phyloP scores from a whole-genome alignment of 306 rosid genomes.

The Crotalaria pallida region DNA sequence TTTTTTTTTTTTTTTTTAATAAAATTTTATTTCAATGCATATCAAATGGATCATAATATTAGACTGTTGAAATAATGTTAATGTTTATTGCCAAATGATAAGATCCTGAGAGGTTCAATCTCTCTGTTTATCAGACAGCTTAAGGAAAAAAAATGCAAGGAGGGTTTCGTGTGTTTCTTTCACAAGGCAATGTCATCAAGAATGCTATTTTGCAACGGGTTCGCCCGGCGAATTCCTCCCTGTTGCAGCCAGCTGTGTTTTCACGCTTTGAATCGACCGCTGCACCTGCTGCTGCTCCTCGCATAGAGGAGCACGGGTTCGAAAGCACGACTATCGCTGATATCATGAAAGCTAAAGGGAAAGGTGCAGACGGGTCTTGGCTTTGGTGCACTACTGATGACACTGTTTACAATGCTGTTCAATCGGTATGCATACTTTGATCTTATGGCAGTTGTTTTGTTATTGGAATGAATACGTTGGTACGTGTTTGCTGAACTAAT shows the following conservation, averaged over 20 bases:
- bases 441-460: not conserved
- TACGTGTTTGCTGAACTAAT: not conserved
- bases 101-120: not conserved
- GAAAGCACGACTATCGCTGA: conserved; percentile 91
- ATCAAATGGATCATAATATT: not conserved
- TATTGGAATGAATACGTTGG: not conserved
- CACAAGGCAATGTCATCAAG: conserved; percentile 57
- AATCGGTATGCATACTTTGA: conserved; percentile 66
- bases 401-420: conserved; percentile 89
- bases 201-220: conserved; percentile 69
- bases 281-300: conserved; percentile 36
- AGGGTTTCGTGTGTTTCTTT: conserved; percentile 50
- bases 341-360: conserved; percentile 69
- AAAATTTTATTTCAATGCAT: not conserved
- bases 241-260: conserved; percentile 55
- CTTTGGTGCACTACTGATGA: conserved; percentile 97
- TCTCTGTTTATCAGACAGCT: conserved; percentile 30
- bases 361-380: conserved; percentile 98
- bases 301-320: conserved; percentile 92
- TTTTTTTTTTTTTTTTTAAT: not conserved
- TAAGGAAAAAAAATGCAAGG: conserved; percentile 81
- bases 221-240: conserved; percentile 61
- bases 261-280: conserved; percentile 51
- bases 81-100: not conserved
- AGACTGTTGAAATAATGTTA: not conserved